Percentiles rank a stretch among this genome's conserved stretches.
phyloP scores from a whole-genome alignment of 257 asterid genomes.

The Solanum verrucosum region DNA sequence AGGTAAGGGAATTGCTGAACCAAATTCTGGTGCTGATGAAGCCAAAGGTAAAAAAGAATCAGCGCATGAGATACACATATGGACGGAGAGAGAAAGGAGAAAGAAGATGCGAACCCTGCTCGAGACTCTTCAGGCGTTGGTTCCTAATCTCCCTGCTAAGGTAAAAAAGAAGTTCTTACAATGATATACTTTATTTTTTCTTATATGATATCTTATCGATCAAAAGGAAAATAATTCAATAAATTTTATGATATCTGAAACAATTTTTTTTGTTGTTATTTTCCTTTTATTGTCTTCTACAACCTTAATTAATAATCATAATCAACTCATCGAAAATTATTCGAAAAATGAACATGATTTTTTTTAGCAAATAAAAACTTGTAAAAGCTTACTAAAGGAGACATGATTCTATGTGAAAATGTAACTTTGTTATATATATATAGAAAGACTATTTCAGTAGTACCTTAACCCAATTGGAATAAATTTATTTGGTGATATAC shows the following conservation, averaged over 20 bases:
- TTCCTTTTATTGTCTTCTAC: too few species aligned
- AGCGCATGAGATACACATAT: conserved; percentile 60
- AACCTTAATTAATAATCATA: neutral
- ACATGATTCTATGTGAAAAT: too few species aligned
- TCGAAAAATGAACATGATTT: neutral
- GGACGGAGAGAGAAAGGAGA: conserved; percentile 86
- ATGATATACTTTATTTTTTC: neutral
- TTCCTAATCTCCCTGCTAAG: conserved; percentile 78
- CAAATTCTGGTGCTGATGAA: neutral
- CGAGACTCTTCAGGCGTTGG: conserved; percentile 62
- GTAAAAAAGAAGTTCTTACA: conserved; percentile 15
- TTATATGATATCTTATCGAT: too few species aligned
- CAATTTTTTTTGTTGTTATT: neutral
- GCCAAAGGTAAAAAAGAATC: conserved; percentile 19
- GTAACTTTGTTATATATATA: too few species aligned
- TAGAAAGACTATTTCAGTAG: neutral
- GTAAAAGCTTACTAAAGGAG: neutral
- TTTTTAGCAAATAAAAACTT: neutral
- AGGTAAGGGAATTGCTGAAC: neutral
- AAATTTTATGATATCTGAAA: neutral
- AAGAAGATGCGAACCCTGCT: conserved; percentile 82
- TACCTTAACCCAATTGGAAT: neutral
- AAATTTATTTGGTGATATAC: neutral
- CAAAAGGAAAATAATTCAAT: neutral
- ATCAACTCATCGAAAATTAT: neutral